A percentile compares a stretch with the other conserved stretches of the same genome.
These are phyloP conservation scores for Erigeron canadensis DNA, from an alignment of 129 eudicot genomes.

Conservation along the genomic window DNA sequence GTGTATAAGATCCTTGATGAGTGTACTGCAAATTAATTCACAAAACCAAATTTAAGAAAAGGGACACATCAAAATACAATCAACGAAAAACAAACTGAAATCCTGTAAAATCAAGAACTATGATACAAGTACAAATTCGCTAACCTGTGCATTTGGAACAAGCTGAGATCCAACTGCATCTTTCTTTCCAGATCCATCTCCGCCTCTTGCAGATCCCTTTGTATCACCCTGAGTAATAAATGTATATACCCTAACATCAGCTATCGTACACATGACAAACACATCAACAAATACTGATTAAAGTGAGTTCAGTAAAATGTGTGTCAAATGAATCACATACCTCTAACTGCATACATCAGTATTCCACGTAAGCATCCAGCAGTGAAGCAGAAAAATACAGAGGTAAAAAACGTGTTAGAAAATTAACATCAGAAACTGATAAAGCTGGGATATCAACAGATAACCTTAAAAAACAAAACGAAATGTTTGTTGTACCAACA, in stretches of 20 bases:
- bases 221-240: conserved; percentile 67
- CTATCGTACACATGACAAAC: neutral
- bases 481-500: neutral
- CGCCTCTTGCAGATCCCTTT: conserved; percentile 80
- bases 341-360: conserved; percentile 58
- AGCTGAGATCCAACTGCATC: conserved; percentile 63
- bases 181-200: conserved; percentile 64
- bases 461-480: conserved; percentile 1
- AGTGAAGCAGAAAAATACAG: conserved; percentile 11
- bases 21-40: conserved; percentile 52
- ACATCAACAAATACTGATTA: neutral
- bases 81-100: conserved; percentile 3
- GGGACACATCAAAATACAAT: neutral
- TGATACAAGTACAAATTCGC: neutral
- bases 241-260: conserved; percentile 12
- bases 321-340: conserved; percentile 32
- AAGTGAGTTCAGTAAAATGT: neutral
- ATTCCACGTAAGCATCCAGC: conserved; percentile 24
- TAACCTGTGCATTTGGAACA: conserved; percentile 67
- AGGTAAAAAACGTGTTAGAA: conserved; percentile 27
- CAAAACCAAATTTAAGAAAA: conserved; percentile 7
- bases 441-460: conserved; percentile 3
- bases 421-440: neutral
- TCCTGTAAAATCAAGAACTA: neutral
- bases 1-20: conserved; percentile 79